Evolutionary conservation across 192 early-diverging fungal species (phyloP).

Genomic region (Backusella westeae): DNA sequence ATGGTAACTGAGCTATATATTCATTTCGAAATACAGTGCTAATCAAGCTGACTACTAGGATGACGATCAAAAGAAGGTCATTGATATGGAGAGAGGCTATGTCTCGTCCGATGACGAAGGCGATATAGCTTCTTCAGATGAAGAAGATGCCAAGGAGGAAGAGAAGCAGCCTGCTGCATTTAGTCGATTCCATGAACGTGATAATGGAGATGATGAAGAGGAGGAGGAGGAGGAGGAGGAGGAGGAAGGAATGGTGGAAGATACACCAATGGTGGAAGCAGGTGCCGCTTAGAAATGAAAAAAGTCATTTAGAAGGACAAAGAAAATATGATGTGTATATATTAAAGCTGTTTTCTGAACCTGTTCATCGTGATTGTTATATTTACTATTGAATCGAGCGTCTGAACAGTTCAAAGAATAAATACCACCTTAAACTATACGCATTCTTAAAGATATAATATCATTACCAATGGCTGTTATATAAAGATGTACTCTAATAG

Average conservation of each 20-base stretch:
- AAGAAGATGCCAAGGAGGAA: slow-evolving; percentile 1
- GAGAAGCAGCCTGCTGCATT: slow-evolving; percentile 3
- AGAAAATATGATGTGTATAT: background rate
- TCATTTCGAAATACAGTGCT: background rate
- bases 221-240: slow-evolving; percentile 24
- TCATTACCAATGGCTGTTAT: background rate
- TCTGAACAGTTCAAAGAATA: slow-evolving; percentile 14
- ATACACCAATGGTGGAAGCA: slow-evolving; percentile 5
- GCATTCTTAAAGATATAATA: background rate
- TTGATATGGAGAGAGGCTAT: slow-evolving; percentile 32
- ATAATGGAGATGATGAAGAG: slow-evolving; percentile 31
- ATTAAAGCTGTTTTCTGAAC: slow-evolving; percentile 8
- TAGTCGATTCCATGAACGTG: slow-evolving; percentile 30
- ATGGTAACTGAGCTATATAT: slow-evolving; percentile 11
- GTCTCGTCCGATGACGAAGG: slow-evolving; percentile 24
- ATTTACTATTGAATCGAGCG: background rate
- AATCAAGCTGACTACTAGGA: slow-evolving; percentile 2
- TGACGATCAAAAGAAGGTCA: slow-evolving; percentile 24
- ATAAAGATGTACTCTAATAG: no score
- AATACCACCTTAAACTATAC: background rate
- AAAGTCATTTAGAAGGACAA: background rate
- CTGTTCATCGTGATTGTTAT: background rate
- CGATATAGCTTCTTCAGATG: slow-evolving; percentile 12
- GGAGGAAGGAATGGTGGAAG: slow-evolving; percentile 30
- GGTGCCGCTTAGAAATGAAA: background rate